Conservation (phyloP, 352 stramenopile genomes). For the Phytophthora ramorum region DNA sequence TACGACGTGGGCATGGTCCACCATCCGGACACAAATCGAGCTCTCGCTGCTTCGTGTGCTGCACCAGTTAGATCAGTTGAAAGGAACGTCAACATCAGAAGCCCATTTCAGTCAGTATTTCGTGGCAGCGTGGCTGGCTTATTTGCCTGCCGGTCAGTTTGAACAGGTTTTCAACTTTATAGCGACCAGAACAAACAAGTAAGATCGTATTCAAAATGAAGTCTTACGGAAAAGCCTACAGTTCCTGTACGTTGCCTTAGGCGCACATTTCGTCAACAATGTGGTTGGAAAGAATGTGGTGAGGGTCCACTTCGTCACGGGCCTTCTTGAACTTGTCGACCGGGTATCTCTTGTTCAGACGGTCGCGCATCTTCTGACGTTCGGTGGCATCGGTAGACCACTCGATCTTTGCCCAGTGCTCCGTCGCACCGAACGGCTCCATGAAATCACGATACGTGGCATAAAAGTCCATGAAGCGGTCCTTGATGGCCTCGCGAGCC, state of each 20-base stretch:
- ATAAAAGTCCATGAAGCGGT: slow-evolving; percentile 95
- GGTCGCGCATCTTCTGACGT: slow-evolving; percentile 58
- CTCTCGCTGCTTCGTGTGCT: slow-evolving; percentile 45
- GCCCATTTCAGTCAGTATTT: slow-evolving; percentile 37
- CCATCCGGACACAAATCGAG: slow-evolving; percentile 34
- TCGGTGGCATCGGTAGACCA: slow-evolving; percentile 64
- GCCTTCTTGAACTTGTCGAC: slow-evolving; percentile 92
- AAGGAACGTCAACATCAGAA: slow-evolving; percentile 3
- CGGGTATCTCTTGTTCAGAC: slow-evolving; percentile 85
- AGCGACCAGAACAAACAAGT: slow-evolving; percentile 20
- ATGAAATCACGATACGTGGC: slow-evolving; percentile 90
- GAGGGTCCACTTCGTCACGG: slow-evolving; percentile 92
- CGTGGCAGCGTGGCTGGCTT: slow-evolving; percentile 43
- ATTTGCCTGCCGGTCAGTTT: slow-evolving; percentile 36
- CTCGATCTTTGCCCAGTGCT: slow-evolving; percentile 99
- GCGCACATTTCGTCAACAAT: slow-evolving; percentile 86
- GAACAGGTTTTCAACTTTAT: slow-evolving; percentile 35
- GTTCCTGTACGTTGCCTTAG: not conserved
- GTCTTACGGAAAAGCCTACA: not conserved
- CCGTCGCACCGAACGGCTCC: slow-evolving; percentile 87
- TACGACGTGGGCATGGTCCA: slow-evolving; percentile 3
- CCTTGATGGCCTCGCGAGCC: slow-evolving; percentile 80
- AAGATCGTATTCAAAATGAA: slow-evolving; percentile 23
- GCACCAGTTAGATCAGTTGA: slow-evolving; percentile 30
- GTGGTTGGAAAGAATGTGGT: slow-evolving; percentile 93